These are phyloP conservation scores for Yamadazyma membranifaciens DNA, from an alignment of 1,139 yeast genomes.

Conservation along the genomic window DNA sequence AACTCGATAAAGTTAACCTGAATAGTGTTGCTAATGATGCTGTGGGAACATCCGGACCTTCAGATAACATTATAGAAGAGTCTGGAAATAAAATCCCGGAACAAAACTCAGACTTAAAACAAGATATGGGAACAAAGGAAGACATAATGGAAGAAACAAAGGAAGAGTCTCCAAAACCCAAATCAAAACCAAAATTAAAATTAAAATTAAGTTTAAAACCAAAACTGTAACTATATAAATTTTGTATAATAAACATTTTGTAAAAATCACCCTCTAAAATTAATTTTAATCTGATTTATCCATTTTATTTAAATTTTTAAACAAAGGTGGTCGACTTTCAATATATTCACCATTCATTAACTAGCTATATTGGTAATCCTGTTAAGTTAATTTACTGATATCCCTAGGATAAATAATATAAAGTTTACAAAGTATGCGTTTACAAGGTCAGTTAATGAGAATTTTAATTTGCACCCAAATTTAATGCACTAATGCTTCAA, in stretches of 20 bases:
- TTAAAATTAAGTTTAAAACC: slow-evolving; percentile 9
- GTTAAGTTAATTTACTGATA: no score
- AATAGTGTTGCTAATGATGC: no score
- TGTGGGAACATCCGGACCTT: not conserved
- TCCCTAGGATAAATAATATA: not conserved
- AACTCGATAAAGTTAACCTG: no score
- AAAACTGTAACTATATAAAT: slow-evolving; percentile 5
- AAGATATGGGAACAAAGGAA: not conserved
- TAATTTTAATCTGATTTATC: no score
- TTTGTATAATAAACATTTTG: slow-evolving; percentile 7
- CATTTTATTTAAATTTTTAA: no score
- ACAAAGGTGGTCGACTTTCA: no score
- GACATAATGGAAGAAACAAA: not conserved
- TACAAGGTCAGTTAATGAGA: slow-evolving; percentile 3
- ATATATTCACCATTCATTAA: no score
- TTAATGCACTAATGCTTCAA: not conserved
- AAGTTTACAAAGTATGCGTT: slow-evolving; percentile 3
- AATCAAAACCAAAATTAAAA: slow-evolving; percentile 11
- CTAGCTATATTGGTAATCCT: no score
- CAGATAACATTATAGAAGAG: not conserved
- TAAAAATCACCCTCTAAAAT: not conserved
- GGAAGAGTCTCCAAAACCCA: slow-evolving; percentile 4
- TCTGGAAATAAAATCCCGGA: slow-evolving; percentile 1
- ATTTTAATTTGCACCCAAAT: slow-evolving; percentile 2
- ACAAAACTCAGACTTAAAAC: not conserved